Percentiles rank a stretch among this genome's conserved stretches.
Conservation (phyloP, 1,284 basidiomycete genomes). For the Meira miltonrushii region DNA sequence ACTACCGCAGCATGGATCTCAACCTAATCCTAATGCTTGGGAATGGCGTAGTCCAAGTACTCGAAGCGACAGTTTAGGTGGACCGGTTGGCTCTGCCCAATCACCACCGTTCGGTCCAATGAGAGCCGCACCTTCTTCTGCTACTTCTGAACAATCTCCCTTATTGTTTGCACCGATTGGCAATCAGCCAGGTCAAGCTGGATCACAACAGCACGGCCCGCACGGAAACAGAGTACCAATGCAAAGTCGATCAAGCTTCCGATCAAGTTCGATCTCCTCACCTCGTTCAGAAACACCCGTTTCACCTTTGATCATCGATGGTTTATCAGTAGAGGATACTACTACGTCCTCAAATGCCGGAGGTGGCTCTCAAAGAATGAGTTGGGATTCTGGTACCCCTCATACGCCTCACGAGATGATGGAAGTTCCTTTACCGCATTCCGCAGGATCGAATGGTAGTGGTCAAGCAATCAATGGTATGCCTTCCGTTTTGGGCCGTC, state of each 20-base stretch:
- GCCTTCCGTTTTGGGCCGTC: conserved; percentile 10
- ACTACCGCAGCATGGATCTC: not conserved
- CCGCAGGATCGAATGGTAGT: not conserved
- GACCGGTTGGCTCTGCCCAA: not conserved
- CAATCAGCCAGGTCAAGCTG: not conserved
- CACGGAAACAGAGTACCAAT: conserved; percentile 10
- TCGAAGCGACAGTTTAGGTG: conserved; percentile 13
- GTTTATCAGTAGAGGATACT: conserved; percentile 25
- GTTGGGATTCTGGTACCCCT: conserved; percentile 6
- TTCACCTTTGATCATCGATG: conserved; percentile 32
- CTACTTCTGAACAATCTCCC: conserved; percentile 18
- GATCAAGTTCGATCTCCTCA: conserved; percentile 4
- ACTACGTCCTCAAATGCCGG: not conserved
- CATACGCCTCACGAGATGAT: not conserved
- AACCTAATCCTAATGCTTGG: conserved; percentile 10
- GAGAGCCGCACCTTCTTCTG: not conserved
- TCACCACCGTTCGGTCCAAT: not conserved
- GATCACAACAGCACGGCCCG: conserved; percentile 1
- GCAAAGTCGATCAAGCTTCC: not conserved
- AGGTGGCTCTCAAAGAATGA: not conserved
- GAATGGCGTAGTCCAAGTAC: conserved; percentile 9
- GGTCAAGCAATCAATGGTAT: not conserved
- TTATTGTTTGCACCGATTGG: conserved; percentile 30
- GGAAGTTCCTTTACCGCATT: not conserved
- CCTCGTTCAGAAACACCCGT: conserved; percentile 30